Percentiles rank a stretch among this genome's conserved stretches.
Evolutionary conservation across 2,329 filamentous ascomycete genomes (phyloP).

Genomic region (Monilinia laxa): DNA sequence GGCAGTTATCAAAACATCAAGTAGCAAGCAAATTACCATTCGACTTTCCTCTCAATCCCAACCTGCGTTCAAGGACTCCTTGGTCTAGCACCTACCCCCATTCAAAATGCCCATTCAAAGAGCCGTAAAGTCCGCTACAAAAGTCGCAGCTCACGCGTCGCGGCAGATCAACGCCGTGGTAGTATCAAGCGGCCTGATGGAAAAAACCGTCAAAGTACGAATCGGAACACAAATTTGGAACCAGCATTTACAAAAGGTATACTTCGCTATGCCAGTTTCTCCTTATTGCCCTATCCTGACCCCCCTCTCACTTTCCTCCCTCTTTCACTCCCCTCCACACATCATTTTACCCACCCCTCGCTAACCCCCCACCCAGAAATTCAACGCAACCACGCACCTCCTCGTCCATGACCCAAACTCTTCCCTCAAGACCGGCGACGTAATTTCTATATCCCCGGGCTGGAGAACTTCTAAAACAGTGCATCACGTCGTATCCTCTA

Average conservation of each 20-base stretch:
- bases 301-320: background rate
- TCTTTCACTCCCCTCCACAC: background rate
- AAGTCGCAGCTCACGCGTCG: background rate
- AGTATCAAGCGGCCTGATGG: slow-evolving; percentile 74
- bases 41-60: background rate
- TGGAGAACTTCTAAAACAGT: slow-evolving; percentile 66
- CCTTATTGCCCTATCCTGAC: background rate
- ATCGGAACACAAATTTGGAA: slow-evolving; percentile 73
- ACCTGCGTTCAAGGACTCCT: background rate
- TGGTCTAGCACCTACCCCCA: too few species aligned
- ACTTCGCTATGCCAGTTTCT: background rate
- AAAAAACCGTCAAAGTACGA: slow-evolving; percentile 76
- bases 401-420: slow-evolving; percentile 78
- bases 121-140: background rate
- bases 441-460: slow-evolving; percentile 67
- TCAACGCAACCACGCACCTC: slow-evolving; percentile 61
- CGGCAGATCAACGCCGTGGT: slow-evolving; percentile 53
- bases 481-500: slow-evolving; percentile 71
- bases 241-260: slow-evolving; percentile 68
- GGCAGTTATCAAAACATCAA: background rate
- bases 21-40: background rate
- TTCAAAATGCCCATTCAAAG: slow-evolving; percentile 15
- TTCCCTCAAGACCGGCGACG: slow-evolving; percentile 71
- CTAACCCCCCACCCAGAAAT: slow-evolving; percentile 50
- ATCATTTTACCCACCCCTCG: background rate